Evolutionary conservation across 1,139 yeast species (phyloP), one percentile per base, ranked within the genome.

Genomic region (Lodderomyces beijingensis): DNA sequence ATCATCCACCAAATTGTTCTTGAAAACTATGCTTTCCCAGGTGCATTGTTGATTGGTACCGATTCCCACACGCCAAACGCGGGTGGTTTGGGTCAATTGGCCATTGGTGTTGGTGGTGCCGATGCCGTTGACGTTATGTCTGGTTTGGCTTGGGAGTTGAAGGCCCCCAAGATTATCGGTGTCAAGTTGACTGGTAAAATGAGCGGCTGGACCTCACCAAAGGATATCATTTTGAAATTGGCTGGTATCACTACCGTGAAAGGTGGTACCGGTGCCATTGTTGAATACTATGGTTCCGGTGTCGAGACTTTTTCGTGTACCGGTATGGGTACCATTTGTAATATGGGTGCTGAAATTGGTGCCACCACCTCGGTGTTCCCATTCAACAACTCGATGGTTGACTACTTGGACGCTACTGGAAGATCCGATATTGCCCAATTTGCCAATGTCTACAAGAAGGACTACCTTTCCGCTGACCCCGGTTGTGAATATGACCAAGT

Each of bases 71-170:
- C 98, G 52, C 97, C 97, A 49, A 91, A 91, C 63, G 98, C 97
- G 49, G 97, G 98, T 77, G 98, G 97, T 70, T 77, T 91, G 56
- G 98, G 98, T 72, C 94, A 85, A 74, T 76, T 89, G 55, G 97
- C 97, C 53, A 91, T 91, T 59, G 98, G 97, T 80, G 97, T 91
- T 50, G 98, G 98, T 79, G 98, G 97, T 81, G 98, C 98, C 54
- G 98, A 91, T 65, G 97, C 97, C 48, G 97, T 91, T 55, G 97
- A 91, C 67, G 98, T 86, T 53, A 78, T 91, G 85, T 88, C 96
- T 45, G 82, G 82, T 61, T 74, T 85, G 53, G 83, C 98, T 45
- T 91, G 97, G 97, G 98, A 91, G 72, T 79, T 91, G 61, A 89
- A 89, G 79, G 97, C 97, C 50, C 98, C 98, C 62, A 89, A 89